Percentiles rank a stretch among this genome's conserved stretches.
Evolutionary conservation across 805 yeast genomes (phyloP).

Genomic region (Debaryomyces tyrocola): DNA sequence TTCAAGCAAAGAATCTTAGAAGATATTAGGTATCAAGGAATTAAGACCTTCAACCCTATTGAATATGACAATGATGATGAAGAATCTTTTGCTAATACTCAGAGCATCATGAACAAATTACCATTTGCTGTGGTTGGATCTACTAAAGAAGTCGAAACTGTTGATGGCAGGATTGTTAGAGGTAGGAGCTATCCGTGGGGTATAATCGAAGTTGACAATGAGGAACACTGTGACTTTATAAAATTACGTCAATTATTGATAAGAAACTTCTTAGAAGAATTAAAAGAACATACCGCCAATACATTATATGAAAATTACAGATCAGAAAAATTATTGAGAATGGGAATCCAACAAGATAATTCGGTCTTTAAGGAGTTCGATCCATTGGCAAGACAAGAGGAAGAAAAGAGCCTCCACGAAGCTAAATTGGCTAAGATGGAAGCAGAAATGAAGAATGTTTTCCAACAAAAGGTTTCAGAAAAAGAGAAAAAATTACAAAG

Average conservation of each 20-base stretch:
- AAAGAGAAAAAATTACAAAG: conserved; percentile 96
- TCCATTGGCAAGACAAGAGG: conserved; percentile 89
- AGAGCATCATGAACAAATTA: conserved; percentile 63
- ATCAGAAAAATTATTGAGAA: conserved; percentile 69
- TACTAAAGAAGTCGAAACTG: conserved; percentile 61
- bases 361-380: conserved; percentile 93
- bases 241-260: conserved; percentile 84
- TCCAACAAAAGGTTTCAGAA: conserved; percentile 93
- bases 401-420: conserved; percentile 89
- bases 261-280: conserved; percentile 90
- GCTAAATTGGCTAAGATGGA: conserved; percentile 93
- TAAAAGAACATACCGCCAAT: conserved; percentile 80
- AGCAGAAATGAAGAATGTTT: conserved; percentile 92
- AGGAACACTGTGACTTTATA: conserved; percentile 88
- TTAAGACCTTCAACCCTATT: conserved; percentile 73
- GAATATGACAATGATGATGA: conserved; percentile 81
- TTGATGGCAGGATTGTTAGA: conserved; percentile 79
- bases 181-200: conserved; percentile 99
- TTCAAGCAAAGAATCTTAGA: conserved; percentile 78
- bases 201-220: conserved; percentile 90
- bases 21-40: conserved; percentile 74
- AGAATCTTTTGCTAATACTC: conserved; percentile 67
- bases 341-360: conserved; percentile 92
- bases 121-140: conserved; percentile 98
- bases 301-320: conserved; percentile 85